These are phyloP conservation scores for Anacardium occidentale DNA, from an alignment of 345 rosid genomes.

Conservation along the genomic window DNA sequence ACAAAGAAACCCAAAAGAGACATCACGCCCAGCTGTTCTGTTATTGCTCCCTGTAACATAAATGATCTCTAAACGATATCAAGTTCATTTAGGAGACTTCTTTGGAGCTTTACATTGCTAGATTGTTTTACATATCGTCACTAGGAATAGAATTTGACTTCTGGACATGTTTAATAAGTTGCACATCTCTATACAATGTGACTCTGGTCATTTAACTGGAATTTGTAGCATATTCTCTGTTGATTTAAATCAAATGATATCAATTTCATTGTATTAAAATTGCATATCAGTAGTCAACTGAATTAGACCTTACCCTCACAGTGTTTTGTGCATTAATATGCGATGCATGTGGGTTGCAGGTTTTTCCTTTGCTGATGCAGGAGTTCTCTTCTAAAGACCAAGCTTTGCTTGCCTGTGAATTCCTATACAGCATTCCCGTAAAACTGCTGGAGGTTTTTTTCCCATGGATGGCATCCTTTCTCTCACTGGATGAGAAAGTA, in stretches of 20 bases:
- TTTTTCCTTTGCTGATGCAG: conserved; percentile 59
- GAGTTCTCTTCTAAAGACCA: conserved; percentile 59
- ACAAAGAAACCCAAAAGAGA: background rate
- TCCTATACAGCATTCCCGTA: conserved; percentile 64
- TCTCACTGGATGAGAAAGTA: conserved; percentile 39
- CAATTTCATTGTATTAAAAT: background rate
- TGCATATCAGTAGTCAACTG: background rate
- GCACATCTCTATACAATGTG: background rate
- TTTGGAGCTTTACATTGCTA: background rate
- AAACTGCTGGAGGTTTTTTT: conserved; percentile 55
- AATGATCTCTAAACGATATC: background rate
- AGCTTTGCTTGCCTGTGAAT: conserved; percentile 62
- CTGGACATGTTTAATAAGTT: background rate
- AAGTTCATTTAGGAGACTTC: background rate
- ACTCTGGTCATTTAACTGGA: background rate
- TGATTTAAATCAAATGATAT: background rate
- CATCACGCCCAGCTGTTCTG: background rate
- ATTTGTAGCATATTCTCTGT: background rate
- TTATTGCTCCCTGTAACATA: background rate
- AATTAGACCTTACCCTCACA: background rate
- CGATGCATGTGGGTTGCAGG: conserved; percentile 39
- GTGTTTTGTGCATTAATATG: background rate
- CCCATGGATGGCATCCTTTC: conserved; percentile 66
- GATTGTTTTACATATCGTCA: background rate
- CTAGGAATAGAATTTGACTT: background rate